Conservation (phyloP, 306 rosid genomes). For the Luffa acutangula region DNA sequence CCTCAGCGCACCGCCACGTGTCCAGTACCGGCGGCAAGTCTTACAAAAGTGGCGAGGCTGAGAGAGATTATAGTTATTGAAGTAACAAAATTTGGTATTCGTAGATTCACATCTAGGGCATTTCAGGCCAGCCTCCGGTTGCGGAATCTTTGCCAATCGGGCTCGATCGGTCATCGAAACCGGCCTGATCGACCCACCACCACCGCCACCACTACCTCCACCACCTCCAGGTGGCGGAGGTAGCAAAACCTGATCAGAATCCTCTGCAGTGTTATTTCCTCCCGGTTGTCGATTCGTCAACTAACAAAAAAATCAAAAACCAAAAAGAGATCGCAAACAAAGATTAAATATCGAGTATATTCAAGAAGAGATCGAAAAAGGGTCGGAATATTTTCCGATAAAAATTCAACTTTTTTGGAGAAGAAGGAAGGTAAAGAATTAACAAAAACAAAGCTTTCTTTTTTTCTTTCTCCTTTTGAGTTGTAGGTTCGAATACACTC, state of each 20-base stretch:
- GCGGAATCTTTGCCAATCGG: slow-evolving; percentile 47
- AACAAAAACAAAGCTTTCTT: neutral
- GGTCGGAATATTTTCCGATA: slow-evolving; percentile 16
- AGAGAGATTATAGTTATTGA: slow-evolving; percentile 66
- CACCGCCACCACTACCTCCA: slow-evolving; percentile 9
- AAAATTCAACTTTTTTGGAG: neutral
- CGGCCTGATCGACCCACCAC: slow-evolving; percentile 29
- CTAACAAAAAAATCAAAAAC: neutral
- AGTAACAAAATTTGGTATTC: slow-evolving; percentile 86
- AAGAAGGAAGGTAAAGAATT: neutral
- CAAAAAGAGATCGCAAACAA: slow-evolving; percentile 3
- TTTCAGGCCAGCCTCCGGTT: slow-evolving; percentile 42
- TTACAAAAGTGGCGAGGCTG: slow-evolving; percentile 94
- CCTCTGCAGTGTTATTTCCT: slow-evolving; percentile 14
- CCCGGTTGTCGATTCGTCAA: slow-evolving; percentile 20
- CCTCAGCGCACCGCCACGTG: slow-evolving; percentile 75
- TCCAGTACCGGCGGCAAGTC: slow-evolving; percentile 89
- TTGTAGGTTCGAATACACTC: slow-evolving; percentile 1
- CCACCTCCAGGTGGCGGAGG: slow-evolving; percentile 7
- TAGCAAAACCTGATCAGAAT: slow-evolving; percentile 21
- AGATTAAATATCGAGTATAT: slow-evolving; percentile 37
- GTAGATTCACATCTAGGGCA: slow-evolving; percentile 85
- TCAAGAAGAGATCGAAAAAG: slow-evolving; percentile 44
- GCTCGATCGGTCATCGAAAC: slow-evolving; percentile 77
- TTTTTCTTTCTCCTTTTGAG: neutral